Evolutionary conservation across 257 asterid species (phyloP), one percentile per base, ranked within the genome.

Genomic region (Nicotiana otophora): DNA sequence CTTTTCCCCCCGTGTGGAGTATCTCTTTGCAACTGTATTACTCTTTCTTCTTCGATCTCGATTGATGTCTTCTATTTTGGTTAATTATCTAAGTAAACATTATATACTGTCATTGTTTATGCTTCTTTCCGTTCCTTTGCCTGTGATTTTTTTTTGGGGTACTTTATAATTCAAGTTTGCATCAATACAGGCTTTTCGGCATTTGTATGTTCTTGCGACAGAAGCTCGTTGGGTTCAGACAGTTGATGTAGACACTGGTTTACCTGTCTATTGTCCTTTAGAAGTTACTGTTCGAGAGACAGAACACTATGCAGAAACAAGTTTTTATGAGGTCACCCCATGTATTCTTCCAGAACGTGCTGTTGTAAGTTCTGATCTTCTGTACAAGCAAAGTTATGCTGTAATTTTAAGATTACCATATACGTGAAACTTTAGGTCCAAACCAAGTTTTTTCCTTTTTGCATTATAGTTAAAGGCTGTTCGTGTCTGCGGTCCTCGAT

Each of bases 211-310:
- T 84, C 97, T 96, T 86, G 98, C 98, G 78, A 91, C 98, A 48
- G 99, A 96, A 93, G 98, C 97, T 84, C 98, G 99, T 34, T 94
- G 98, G 95, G 88, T 96, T 90, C 99, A 96, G 83, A 96, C 99
- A 75, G 91, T 96, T 85, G 99, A 96, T 81, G 98, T 94, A 77
- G 98, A 96, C 90, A 90, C 98, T 34, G 93, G 95, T 81, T 89
- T 96, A 89, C 98, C 99, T 69, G 98, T 91, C 82, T 96, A 96
- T 80, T 97, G 90, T 78, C 99, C 99, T 86, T 92, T 94, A 66
- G 98, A 96, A 88, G 89, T 96, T 85, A 94, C 98, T 66, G 87
- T 86, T 74, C 87, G 85, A 76, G 99, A 96, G 91, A 94, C 98
- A 60, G 95, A 93, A 63, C 88, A 91, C 54, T 92, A 93, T 84